Conservation (phyloP, 2,329 filamentous ascomycete species). For the Cladorrhinum sp. region DNA sequence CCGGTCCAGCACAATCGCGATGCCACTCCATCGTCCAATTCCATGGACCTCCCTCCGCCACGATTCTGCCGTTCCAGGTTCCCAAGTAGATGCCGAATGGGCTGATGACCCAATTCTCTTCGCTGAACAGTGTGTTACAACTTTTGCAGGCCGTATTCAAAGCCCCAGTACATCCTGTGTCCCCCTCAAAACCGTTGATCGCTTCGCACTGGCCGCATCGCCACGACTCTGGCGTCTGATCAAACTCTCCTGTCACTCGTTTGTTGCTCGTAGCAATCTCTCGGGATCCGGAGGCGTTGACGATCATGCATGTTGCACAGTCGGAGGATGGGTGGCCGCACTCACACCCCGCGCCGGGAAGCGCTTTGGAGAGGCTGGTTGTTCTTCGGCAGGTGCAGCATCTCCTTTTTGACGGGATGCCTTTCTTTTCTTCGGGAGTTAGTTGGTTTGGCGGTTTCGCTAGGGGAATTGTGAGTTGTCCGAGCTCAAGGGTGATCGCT, state of each 20-base stretch:
- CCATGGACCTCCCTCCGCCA: slow-evolving; percentile 22
- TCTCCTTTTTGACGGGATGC: slow-evolving; percentile 17
- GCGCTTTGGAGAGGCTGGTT: slow-evolving; percentile 19
- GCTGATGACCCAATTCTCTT: slow-evolving; percentile 22
- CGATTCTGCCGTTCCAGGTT: slow-evolving; percentile 20
- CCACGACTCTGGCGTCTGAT: slow-evolving; percentile 24
- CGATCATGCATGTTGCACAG: slow-evolving; percentile 19
- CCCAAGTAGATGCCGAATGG: slow-evolving; percentile 21
- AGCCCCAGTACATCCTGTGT: slow-evolving; percentile 4
- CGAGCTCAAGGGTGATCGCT: slow-evolving; percentile 11
- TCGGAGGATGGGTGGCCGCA: slow-evolving; percentile 19
- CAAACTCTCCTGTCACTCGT: slow-evolving; percentile 18
- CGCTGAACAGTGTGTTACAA: slow-evolving; percentile 12
- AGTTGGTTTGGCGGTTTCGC: slow-evolving; percentile 19
- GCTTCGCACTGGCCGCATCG: slow-evolving; percentile 17
- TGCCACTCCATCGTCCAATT: slow-evolving; percentile 23
- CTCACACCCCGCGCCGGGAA: slow-evolving; percentile 6
- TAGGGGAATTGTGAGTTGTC: slow-evolving; percentile 16
- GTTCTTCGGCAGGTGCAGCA: slow-evolving; percentile 22
- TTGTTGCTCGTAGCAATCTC: slow-evolving; percentile 20
- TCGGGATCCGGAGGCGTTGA: slow-evolving; percentile 17
- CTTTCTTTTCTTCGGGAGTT: slow-evolving; percentile 17
- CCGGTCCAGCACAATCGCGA: slow-evolving; percentile 9
- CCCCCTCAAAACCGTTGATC: slow-evolving; percentile 19
- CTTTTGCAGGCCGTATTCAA: slow-evolving; percentile 14